Conservation (phyloP, 2,329 filamentous ascomycete genomes). For the Pseudogymnoascus destructans region DNA sequence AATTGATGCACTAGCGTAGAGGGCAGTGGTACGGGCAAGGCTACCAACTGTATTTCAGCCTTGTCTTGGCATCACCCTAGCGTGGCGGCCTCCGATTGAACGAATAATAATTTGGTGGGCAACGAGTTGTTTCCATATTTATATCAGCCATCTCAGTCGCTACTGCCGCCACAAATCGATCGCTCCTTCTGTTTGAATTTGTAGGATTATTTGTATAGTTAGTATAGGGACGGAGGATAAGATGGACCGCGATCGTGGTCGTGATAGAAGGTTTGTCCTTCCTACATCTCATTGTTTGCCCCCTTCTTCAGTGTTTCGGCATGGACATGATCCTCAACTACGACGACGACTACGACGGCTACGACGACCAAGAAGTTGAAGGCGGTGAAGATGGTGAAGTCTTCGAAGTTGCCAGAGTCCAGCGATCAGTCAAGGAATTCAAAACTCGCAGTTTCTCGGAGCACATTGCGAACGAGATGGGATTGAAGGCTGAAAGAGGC, state of each 20-base stretch:
- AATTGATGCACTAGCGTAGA: neutral
- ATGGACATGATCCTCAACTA: constrained; percentile 4
- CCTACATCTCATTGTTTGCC: constrained; percentile 11
- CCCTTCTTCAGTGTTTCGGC: neutral
- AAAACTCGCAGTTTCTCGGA: neutral
- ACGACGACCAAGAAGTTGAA: neutral
- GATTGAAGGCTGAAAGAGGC: neutral
- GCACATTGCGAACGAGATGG: neutral
- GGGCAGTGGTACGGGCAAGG: neutral
- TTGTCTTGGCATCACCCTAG: constrained; percentile 1
- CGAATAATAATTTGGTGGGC: neutral
- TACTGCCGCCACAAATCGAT: neutral
- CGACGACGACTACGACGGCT: neutral
- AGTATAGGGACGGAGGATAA: neutral
- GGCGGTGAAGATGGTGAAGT: neutral
- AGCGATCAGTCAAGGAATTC: neutral
- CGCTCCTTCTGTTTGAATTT: neutral
- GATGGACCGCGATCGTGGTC: constrained; percentile 27
- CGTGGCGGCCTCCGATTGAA: neutral
- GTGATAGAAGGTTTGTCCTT: constrained; percentile 30
- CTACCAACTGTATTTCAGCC: neutral
- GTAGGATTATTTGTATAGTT: neutral
- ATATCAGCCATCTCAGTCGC: neutral
- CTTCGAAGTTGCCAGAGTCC: neutral
- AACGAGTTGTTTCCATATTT: constrained; percentile 1